Evolutionary conservation across 163 green algal genomes (phyloP).

Genomic region (Smithsoniella earleae): DNA sequence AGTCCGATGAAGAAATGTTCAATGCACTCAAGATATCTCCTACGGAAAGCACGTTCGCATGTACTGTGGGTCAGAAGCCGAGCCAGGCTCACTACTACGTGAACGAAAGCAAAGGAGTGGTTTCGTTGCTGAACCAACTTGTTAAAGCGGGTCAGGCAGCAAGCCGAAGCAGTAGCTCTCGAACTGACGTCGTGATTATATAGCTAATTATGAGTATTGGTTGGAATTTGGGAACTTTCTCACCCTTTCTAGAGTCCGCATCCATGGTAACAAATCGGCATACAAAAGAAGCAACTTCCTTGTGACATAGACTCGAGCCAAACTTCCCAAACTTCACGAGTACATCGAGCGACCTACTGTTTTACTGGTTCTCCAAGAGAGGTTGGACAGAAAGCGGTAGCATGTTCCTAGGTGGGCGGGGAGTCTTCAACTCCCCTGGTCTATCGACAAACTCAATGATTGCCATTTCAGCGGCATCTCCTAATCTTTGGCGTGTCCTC

Average conservation of each 20-base stretch:
- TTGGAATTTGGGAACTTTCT: too few species aligned
- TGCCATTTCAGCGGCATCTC: conserved; percentile 72
- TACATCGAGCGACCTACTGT: too few species aligned
- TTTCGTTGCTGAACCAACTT: conserved; percentile 43
- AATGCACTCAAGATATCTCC: conserved; percentile 62
- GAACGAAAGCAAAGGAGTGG: conserved; percentile 80
- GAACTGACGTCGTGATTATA: too few species aligned
- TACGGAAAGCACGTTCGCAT: conserved; percentile 41
- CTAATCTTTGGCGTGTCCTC: conserved; percentile 46
- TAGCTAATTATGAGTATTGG: too few species aligned
- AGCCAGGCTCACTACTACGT: conserved; percentile 92
- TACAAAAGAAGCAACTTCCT: too few species aligned
- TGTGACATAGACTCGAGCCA: too few species aligned
- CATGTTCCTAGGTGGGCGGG: conserved; percentile 35
- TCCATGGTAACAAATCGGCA: too few species aligned
- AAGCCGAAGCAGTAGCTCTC: too few species aligned
- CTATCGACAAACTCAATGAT: conserved; percentile 78
- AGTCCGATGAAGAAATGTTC: conserved; percentile 98
- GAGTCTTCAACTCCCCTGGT: conserved; percentile 51
- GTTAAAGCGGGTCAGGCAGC: too few species aligned
- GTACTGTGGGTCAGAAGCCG: conserved; percentile 80
- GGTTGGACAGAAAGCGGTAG: conserved; percentile 4
- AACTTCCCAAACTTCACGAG: too few species aligned
- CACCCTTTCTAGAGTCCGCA: too few species aligned
- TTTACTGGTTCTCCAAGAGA: too few species aligned